phyloP scores from a whole-genome alignment of 176 grass and related monocot species.

The Poa annua region DNA sequence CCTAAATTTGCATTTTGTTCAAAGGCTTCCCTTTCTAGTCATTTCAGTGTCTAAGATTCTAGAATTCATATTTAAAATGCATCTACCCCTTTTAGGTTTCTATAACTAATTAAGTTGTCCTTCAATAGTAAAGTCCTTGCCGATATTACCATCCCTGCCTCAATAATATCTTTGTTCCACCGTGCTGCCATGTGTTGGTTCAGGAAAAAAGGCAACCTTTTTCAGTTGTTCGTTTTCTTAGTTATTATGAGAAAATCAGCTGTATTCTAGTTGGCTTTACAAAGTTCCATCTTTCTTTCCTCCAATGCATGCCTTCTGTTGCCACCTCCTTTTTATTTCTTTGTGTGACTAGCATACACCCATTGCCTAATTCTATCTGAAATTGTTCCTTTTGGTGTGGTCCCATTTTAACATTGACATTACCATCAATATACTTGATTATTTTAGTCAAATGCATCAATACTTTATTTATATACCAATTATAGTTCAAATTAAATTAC shows the following conservation, averaged over 20 bases:
- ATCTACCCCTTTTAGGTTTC: slow-evolving; percentile 8
- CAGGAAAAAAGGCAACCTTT: neutral
- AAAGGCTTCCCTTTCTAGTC: neutral
- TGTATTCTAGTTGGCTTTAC: neutral
- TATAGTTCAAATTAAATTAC: neutral
- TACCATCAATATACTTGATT: neutral
- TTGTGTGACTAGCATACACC: neutral
- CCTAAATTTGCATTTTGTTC: slow-evolving; percentile 7
- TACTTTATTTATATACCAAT: neutral
- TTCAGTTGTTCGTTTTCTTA: slow-evolving; percentile 23
- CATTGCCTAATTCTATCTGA: neutral
- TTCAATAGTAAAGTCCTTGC: neutral
- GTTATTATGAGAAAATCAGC: neutral
- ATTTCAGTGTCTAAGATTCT: slow-evolving; percentile 14
- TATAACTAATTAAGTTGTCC: neutral
- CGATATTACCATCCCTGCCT: neutral
- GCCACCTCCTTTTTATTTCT: neutral
- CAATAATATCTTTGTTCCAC: neutral
- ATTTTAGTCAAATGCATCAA: slow-evolving; percentile 10
- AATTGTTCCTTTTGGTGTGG: neutral
- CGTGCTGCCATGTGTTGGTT: neutral
- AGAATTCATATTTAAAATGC: slow-evolving; percentile 4
- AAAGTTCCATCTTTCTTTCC: neutral
- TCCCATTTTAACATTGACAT: neutral
- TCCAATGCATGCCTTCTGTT: neutral